A percentile compares a stretch with the other conserved stretches of the same genome.
phyloP scores from a whole-genome alignment of 2,329 filamentous ascomycete species.

The Stachybotrys elegans region DNA sequence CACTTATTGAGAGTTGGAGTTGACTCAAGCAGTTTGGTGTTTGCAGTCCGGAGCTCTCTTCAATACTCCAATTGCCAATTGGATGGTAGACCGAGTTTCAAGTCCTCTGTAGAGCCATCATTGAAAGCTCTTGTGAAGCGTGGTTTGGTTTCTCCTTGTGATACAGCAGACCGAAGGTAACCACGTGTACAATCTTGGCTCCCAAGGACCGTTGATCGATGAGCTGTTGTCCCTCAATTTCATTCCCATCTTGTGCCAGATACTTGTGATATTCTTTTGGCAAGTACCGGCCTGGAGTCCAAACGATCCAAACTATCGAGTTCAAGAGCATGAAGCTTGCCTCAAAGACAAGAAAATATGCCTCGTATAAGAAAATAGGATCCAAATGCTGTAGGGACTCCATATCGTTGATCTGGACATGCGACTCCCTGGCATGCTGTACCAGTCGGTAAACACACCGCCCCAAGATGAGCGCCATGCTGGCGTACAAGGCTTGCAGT shows the following conservation, averaged over 20 bases:
- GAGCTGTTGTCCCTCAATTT: slow-evolving; percentile 3
- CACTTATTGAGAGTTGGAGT: too few relatives aligned
- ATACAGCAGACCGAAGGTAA: not conserved
- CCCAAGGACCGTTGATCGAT: not conserved
- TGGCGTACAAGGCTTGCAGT: slow-evolving; percentile 36
- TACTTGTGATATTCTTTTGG: slow-evolving; percentile 41
- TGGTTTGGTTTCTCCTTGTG: too few relatives aligned
- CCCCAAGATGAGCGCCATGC: slow-evolving; percentile 38
- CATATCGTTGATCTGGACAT: slow-evolving; percentile 8
- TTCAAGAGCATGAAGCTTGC: slow-evolving; percentile 45
- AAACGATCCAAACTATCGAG: slow-evolving; percentile 39
- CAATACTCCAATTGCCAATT: too few relatives aligned
- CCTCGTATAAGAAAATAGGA: slow-evolving; percentile 46
- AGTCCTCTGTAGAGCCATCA: too few relatives aligned
- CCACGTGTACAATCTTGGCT: not conserved
- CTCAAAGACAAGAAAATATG: slow-evolving; percentile 54
- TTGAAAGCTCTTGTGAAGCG: too few relatives aligned
- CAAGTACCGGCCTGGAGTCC: slow-evolving; percentile 44
- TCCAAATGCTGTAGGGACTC: slow-evolving; percentile 17
- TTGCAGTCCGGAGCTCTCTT: too few relatives aligned
- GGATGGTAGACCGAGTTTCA: too few relatives aligned
- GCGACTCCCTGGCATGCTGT: slow-evolving; percentile 29
- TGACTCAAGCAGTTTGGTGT: too few relatives aligned
- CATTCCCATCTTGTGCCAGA: slow-evolving; percentile 38
- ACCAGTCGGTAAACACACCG: slow-evolving; percentile 52